Evolutionary conservation across 345 rosid genomes (phyloP), one percentile per base, ranked within the genome.

Genomic region (Cardiospermum halicacabum): DNA sequence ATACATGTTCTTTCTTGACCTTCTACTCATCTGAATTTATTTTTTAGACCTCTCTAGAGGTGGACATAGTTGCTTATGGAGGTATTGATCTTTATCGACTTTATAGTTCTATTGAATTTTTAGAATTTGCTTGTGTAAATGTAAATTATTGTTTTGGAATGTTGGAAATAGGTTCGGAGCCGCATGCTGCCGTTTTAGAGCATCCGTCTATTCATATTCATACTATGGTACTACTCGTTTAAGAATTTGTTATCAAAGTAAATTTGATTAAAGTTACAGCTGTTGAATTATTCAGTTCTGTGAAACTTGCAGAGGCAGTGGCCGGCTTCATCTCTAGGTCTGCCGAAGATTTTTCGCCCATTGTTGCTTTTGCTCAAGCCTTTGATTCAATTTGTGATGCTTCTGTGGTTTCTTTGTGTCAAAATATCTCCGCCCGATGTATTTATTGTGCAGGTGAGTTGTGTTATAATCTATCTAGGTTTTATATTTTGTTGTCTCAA

Each of bases 21-120:
- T 51, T 24, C 53, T 62, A 36, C 43, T 12, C 28, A 56, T 61
- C 67, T n/a, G n/a, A n/a, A 19, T 63, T 75, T 11, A 3, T 70
- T 42, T 62, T 74, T 78, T 84, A 92, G 98, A 89, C 89, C 57
- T 82, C 84, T 58, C 71, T 91, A 40, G 82, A 85, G 69, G 99
- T 94, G 21, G 97, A 91, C 70, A 67, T 94, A 66, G 87, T 94
- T 68, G 96, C 96, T 15, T 94, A 84, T 81, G 99, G 96, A 85
- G 99, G 97, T 88, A n/a, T n/a, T n/a, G n/a, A n/a, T n/a, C n/a
- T n/a, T n/a, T n/a, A n/a, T n/a, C n/a, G n/a, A n/a, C n/a, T n/a
- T n/a, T n/a, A n/a, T n/a, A n/a, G n/a, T n/a, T n/a, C n/a, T n/a
- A n/a, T n/a, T n/a, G n/a, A n/a, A n/a, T n/a, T 62, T 32, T 21